phyloP scores from a whole-genome alignment of 345 rosid genomes.

The Hibiscus trionum region DNA sequence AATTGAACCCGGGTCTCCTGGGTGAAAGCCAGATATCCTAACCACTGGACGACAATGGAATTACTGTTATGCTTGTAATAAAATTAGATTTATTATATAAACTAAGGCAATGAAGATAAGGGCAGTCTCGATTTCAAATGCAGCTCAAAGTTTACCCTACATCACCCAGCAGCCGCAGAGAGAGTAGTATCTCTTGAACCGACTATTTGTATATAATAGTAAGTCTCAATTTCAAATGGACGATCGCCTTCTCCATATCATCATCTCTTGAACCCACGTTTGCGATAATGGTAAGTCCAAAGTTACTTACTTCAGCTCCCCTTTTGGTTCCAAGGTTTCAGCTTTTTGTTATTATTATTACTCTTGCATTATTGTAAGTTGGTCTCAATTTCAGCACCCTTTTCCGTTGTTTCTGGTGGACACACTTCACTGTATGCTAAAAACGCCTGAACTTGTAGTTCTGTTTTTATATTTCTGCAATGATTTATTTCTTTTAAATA shows the following conservation, averaged over 20 bases:
- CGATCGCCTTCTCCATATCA: too few species aligned
- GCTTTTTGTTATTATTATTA: neutral
- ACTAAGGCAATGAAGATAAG: too few species aligned
- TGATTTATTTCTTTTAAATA: neutral
- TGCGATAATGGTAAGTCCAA: too few species aligned
- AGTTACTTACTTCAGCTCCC: too few species aligned
- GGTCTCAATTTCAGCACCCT: slow-evolving; percentile 15
- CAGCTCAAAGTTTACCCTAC: neutral
- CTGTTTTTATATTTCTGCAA: neutral
- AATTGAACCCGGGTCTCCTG: slow-evolving; percentile 65
- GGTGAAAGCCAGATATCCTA: slow-evolving; percentile 56
- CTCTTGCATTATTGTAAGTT: neutral
- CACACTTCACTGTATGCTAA: slow-evolving; percentile 20
- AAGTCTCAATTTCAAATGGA: too few species aligned
- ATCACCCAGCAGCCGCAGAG: neutral
- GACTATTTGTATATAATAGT: too few species aligned
- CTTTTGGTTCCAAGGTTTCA: neutral
- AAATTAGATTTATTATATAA: too few species aligned
- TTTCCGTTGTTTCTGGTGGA: slow-evolving; percentile 11
- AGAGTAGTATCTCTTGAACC: too few species aligned
- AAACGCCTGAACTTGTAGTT: neutral
- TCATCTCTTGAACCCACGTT: too few species aligned
- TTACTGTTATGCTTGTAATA: too few species aligned
- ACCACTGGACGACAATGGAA: slow-evolving; percentile 74
- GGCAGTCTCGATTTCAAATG: too few species aligned